phyloP scores from a whole-genome alignment of 1,139 yeast species.

The Geotrichum candidum region DNA sequence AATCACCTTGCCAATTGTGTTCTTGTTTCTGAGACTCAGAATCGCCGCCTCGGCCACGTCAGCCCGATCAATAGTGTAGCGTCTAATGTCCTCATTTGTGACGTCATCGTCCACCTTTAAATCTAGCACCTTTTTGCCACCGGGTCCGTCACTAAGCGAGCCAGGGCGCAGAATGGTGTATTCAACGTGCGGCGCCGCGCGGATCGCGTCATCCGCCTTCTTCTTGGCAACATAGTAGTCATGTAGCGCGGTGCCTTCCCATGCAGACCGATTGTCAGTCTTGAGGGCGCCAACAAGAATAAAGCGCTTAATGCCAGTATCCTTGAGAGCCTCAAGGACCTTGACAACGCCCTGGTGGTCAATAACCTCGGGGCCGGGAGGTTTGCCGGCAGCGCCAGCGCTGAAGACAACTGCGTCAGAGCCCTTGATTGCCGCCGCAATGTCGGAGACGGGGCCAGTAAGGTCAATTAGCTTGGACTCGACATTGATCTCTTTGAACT shows the following conservation, averaged over 20 bases:
- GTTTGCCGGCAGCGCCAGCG: constrained; percentile 59
- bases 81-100: neutral
- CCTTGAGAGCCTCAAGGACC: constrained; percentile 50
- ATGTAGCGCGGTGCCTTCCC: constrained; percentile 34
- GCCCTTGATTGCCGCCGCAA: constrained; percentile 41
- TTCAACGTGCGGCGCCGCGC: constrained; percentile 37
- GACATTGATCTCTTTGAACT: constrained; percentile 37
- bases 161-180: constrained; percentile 54
- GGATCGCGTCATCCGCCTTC: constrained; percentile 49
- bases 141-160: constrained; percentile 37
- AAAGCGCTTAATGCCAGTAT: constrained; percentile 44
- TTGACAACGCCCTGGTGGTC: constrained; percentile 61
- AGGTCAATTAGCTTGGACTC: constrained; percentile 40
- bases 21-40: constrained; percentile 7
- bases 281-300: constrained; percentile 53
- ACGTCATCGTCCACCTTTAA: neutral
- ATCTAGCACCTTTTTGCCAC: constrained; percentile 36
- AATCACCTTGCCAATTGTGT: constrained; percentile 5
- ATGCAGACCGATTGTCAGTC: constrained; percentile 45
- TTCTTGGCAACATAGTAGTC: constrained; percentile 50
- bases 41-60: constrained; percentile 13
- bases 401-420: constrained; percentile 55
- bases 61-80: neutral
- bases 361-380: constrained; percentile 40
- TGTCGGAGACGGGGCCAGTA: constrained; percentile 33